Base-by-base conservation (phyloP, 768 basidiomycete genomes). In the Cystofilobasidium macerans region DNA sequence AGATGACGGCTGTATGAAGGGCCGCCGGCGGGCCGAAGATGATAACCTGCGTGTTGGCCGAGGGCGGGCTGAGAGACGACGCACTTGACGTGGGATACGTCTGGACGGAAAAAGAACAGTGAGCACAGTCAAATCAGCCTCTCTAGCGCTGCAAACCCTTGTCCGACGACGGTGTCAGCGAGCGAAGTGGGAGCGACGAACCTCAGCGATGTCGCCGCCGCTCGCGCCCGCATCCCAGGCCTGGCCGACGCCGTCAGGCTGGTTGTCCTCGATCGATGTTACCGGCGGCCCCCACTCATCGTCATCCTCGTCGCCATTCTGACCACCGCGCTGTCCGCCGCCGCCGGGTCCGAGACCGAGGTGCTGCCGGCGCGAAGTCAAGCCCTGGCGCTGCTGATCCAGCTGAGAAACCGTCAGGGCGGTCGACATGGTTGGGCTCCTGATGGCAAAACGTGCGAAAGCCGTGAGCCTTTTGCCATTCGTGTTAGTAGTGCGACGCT, bases 11-110 rank as follows among this genome's bases (percentile, higher is more conserved):
- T 61, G 81, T 83, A 74, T 86, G 87, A 72, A 84, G 84, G 75
- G 90, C 87, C 36, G 83, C 78, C 7, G 90, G 89, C 73, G 90
- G 93, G n/a, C 90, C 90, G 68, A 89, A 93, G 60, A 93, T 84
- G 71, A 90, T 79, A 40, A 93, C 79, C 18, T 71, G 51, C 38
- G 54, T 35, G 42, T 43, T n/a, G 43, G 45, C 0, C 9, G 57
- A 18, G 16, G 61, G 42, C 3, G 32, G 30, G 43, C 13, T 24
- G 16, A 42, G 40, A n/a, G n/a, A n/a, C 28, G 59, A 51, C 48
- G 28, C 33, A 24, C 54, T 30, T 33, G 32, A 47, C 20, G 40
- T n/a, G 38, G 40, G 36, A 54, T 47, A 51, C 30, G 45, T 51
- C 33, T 35, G 42, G 13, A 6, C 6, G 40, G 40, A 47, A 16